Evolutionary conservation across 139 green algal genomes (phyloP), one percentile per base, ranked within the genome.

Genomic region (Chlamydomonas sphaeroides): DNA sequence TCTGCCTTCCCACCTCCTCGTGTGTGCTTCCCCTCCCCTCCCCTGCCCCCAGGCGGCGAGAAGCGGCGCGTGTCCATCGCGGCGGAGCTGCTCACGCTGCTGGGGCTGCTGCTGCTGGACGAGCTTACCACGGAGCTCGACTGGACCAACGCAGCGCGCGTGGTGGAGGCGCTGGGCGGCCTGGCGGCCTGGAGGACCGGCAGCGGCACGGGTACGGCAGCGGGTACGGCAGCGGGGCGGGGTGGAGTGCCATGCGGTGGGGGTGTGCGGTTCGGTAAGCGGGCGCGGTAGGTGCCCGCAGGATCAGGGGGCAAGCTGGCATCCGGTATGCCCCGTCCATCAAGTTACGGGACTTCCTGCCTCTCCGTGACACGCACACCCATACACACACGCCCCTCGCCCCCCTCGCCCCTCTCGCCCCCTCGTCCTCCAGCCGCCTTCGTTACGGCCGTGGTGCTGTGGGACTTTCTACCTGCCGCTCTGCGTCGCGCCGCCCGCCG

Each of bases 51-150:
- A 81, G 92, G 92, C 35, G 92, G 92, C 41, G 90, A 96, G 87
- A 93, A 92, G 68, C 87, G 91, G 2, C 80, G 93, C 17, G 89
- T 95, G 51, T 89, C 76, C 79, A 93, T 96, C 68, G 93, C 84
- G 28, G 88, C 86, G 23, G 91, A 96, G 88, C 88, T 96, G 78
- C 85, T 96, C 18, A 91, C 86, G 23, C 77, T 81, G 30, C 93
- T 93, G 4, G 87, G 85, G 6, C 65, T 97, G 63, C 85, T 97
- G 85, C 91, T 96, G 66, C 84, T 96, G 82, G 94, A 97, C 84
- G 94, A 97, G 90, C 94, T 93, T 62, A 97, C 93, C 80, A 96
- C 88, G 1, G 90, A 88, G 7, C 85, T 93, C 36, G 89, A 93
- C 85, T 87, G 75, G 65, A 95, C 87, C 75, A 94, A 92, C 77